These are phyloP conservation scores for Pelargonium australe DNA, from an alignment of 441 rosid genomes.

Conservation along the genomic window DNA sequence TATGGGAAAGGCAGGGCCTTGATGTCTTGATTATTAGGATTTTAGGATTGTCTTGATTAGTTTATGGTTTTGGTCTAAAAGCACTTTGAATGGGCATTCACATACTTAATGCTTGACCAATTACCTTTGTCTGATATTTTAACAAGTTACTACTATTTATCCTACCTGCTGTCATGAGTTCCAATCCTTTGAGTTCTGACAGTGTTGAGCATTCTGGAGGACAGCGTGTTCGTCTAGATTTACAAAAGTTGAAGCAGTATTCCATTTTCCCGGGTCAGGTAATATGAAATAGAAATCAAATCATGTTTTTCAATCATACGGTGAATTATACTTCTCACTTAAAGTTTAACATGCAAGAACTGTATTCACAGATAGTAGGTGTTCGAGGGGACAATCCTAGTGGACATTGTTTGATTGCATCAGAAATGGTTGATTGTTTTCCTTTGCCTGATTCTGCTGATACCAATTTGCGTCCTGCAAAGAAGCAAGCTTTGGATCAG, in stretches of 20 bases:
- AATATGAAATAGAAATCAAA: constrained; percentile 12
- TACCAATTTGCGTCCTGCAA: constrained; percentile 50
- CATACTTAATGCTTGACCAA: not conserved
- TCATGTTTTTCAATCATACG: not conserved
- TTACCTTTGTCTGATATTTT: not conserved
- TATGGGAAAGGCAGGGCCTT: not conserved
- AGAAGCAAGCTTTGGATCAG: constrained; percentile 68
- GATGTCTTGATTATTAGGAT: not conserved
- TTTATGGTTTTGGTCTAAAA: constrained; percentile 4
- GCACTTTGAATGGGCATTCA: not conserved
- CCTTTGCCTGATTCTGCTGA: constrained; percentile 43
- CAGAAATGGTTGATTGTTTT: constrained; percentile 62
- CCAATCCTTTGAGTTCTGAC: constrained; percentile 26
- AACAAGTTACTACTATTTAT: not conserved
- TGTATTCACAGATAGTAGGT: constrained; percentile 65
- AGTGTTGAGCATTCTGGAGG: constrained; percentile 89
- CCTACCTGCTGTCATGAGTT: constrained; percentile 6
- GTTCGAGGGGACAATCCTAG: constrained; percentile 91
- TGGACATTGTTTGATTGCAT: constrained; percentile 88
- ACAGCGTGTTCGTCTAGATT: constrained; percentile 71
- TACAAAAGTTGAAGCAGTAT: constrained; percentile 59
- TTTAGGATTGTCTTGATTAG: not conserved
- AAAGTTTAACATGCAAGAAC: constrained; percentile 18
- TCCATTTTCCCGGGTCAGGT: constrained; percentile 99
- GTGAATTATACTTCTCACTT: constrained; percentile 3